These are phyloP conservation scores for Candida pseudofarinosa DNA, from an alignment of 805 yeast species.

Conservation along the genomic window DNA sequence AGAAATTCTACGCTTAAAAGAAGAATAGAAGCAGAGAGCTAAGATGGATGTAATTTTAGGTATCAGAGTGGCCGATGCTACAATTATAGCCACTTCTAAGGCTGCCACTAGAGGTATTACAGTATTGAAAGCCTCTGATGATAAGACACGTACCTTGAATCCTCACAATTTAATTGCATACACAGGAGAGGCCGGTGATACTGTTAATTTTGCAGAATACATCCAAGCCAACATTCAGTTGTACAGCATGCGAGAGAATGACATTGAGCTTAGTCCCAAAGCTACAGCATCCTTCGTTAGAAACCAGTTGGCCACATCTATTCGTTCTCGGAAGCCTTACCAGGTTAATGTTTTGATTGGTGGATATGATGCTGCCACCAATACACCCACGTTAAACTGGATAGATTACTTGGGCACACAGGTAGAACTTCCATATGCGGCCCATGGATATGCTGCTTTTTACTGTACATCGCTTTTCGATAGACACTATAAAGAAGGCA, in stretches of 20 bases:
- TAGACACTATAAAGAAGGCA: constrained; percentile 77
- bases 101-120: constrained; percentile 73
- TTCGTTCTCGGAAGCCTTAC: constrained; percentile 88
- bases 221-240: constrained; percentile 90
- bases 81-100: constrained; percentile 88
- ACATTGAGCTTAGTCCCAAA: constrained; percentile 70
- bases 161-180: constrained; percentile 78
- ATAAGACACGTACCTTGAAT: constrained; percentile 56
- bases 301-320: constrained; percentile 78
- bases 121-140: constrained; percentile 39
- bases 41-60: constrained; percentile 89
- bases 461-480: constrained; percentile 87
- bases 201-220: constrained; percentile 91
- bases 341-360: constrained; percentile 90
- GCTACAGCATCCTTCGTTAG: constrained; percentile 88
- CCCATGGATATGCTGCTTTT: constrained; percentile 98
- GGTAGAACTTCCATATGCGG: constrained; percentile 90
- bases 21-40: neutral
- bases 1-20: too few species aligned
- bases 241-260: constrained; percentile 78
- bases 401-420: constrained; percentile 93
- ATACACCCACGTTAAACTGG: constrained; percentile 71
- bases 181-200: constrained; percentile 96
- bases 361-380: constrained; percentile 63
- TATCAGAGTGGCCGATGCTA: constrained; percentile 73